These are phyloP conservation scores for Hygrophorus pudorinus DNA, from an alignment of 768 basidiomycete species.

Conservation along the genomic window DNA sequence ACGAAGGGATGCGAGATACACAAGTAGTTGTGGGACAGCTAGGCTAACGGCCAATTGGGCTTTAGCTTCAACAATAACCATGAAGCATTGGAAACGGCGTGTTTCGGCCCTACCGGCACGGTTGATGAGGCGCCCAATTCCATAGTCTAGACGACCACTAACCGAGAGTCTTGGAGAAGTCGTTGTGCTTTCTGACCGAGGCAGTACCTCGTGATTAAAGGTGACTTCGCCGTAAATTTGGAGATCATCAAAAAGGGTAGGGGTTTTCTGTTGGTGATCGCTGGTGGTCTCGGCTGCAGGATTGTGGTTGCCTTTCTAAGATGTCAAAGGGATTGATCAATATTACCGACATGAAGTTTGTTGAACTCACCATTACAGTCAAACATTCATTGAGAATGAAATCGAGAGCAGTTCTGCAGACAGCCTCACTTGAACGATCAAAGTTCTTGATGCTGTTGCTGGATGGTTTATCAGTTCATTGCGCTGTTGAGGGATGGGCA, in stretches of 20 bases:
- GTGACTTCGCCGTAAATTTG: constrained; percentile 12
- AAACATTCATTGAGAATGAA: constrained; percentile 2
- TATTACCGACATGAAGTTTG: not conserved
- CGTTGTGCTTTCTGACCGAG: not conserved
- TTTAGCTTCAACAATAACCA: constrained; percentile 12
- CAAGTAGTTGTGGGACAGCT: constrained; percentile 11
- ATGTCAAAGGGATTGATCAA: not conserved
- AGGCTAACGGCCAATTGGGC: constrained; percentile 3
- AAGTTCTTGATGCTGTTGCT: not conserved
- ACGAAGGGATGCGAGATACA: constrained; percentile 11
- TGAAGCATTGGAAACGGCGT: constrained; percentile 9
- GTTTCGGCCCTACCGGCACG: not conserved
- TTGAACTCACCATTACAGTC: not conserved
- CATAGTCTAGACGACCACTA: not conserved
- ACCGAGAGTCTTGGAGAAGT: not conserved
- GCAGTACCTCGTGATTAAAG: constrained; percentile 9
- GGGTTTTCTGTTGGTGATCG: constrained; percentile 2
- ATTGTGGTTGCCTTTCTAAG: constrained; percentile 2
- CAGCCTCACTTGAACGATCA: constrained; percentile 1
- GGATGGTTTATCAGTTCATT: too few species aligned
- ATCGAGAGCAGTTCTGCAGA: constrained; percentile 1
- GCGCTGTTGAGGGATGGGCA: too few species aligned
- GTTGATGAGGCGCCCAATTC: too few species aligned
- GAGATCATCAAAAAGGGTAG: constrained; percentile 11
- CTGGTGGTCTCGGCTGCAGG: not conserved